Evolutionary conservation across 306 rosid species (phyloP), one percentile per base, ranked within the genome.

Genomic region (Glycine soja): DNA sequence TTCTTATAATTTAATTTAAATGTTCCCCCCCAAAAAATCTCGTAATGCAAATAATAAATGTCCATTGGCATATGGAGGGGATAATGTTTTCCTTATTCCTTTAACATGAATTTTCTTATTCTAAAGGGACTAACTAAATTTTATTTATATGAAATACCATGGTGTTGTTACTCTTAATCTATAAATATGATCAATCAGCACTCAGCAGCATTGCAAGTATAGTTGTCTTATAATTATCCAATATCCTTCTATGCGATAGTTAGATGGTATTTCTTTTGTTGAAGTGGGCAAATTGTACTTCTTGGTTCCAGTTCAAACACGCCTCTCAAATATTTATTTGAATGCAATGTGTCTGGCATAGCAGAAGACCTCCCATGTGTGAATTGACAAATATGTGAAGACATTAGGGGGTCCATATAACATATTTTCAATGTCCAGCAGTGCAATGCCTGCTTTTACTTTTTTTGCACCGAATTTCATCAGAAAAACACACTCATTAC

Each of bases 391-490:
- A 38, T 36, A 38, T 30, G 14, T 19, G 40, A 38, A 70, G 72
- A 54, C 67, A 66, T 57, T 10, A 10, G 0, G 6, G 81, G 79
- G 63, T 72, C 84, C 84, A 57, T 72, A 5, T 24, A 10, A 61
- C 15, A 30, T 5, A 43, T 40, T 59, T 19, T 83, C 47, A 10
- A 54, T 80, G 81, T 71, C 72, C 34, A 40, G 10, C 16, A 34
- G 42, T 53, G n/a, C 19, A 15, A 19, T 30, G 52, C 53, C 57
- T 16, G 50, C 67, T 70, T 66, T 83, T 47, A 13, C 78, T 48
- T 67, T 75, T 38, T 72, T 54, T 15, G 68, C 84, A 76, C 88
- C 81, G 45, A 59, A 71, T 81, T 71, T 71, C 56, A 86, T 86
- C 81, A 80, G 40, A 43, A 75, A 24, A 79, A 14, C 75, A 82